These are phyloP conservation scores for Zymoseptoria ardabiliae DNA, from an alignment of 2,329 filamentous ascomycete genomes.

Conservation along the genomic window DNA sequence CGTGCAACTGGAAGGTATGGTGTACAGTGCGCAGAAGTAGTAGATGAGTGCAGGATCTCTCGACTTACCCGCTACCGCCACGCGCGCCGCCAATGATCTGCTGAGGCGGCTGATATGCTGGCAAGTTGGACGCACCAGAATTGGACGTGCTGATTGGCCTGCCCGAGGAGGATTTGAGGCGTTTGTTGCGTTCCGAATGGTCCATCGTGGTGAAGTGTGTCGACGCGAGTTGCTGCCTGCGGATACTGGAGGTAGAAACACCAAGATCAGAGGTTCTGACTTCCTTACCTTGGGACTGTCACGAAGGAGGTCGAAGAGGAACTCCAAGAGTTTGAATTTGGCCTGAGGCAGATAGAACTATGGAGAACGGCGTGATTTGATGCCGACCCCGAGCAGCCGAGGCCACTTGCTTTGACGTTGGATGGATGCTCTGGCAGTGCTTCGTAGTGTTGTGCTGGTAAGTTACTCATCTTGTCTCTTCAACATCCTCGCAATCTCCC, in stretches of 20 bases:
- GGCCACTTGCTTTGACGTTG: too few relatives aligned
- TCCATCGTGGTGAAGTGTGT: conserved; percentile 7
- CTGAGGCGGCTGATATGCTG: conserved; percentile 23
- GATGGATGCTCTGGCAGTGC: too few relatives aligned
- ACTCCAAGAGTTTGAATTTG: too few relatives aligned
- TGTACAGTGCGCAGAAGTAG: background rate
- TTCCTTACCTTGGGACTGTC: too few relatives aligned
- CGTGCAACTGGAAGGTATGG: background rate
- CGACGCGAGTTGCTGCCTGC: background rate
- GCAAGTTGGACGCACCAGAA: conserved; percentile 18
- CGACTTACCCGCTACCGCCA: conserved; percentile 11
- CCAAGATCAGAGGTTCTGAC: too few relatives aligned
- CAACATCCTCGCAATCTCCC: background rate
- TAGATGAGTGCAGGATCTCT: background rate
- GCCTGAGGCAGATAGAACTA: too few relatives aligned
- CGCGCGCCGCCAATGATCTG: conserved; percentile 6
- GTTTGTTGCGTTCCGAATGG: conserved; percentile 22
- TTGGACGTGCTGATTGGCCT: conserved; percentile 19
- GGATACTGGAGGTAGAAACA: background rate
- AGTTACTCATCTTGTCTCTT: background rate
- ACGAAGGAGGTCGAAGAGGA: too few relatives aligned
- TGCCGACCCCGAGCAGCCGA: too few relatives aligned
- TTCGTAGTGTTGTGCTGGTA: too few relatives aligned
- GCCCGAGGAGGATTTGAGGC: conserved; percentile 22
- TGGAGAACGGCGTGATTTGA: too few relatives aligned